Conservation (phyloP, 257 asterid species). For the Paraleonurus japonicus region DNA sequence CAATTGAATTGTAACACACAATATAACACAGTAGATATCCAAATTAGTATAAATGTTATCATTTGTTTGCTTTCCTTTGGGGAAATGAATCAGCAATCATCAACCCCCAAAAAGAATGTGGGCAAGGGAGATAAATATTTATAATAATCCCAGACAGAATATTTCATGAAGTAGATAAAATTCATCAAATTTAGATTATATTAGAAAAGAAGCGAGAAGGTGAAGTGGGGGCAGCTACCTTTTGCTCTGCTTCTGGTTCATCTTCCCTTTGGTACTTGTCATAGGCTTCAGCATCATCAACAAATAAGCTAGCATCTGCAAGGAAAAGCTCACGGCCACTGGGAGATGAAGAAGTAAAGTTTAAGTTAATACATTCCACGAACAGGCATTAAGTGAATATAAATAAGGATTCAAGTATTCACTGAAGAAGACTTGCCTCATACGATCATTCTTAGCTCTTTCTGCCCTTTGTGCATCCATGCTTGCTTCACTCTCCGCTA, state of each 20-base stretch:
- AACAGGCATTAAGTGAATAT: neutral
- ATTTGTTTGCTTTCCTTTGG: neutral
- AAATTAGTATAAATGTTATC: neutral
- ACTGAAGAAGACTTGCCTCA: constrained; percentile 56
- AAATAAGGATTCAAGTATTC: constrained; percentile 1
- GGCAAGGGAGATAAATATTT: neutral
- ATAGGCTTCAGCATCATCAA: constrained; percentile 86
- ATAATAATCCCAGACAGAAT: neutral
- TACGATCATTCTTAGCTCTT: constrained; percentile 95
- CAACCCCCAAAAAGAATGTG: neutral
- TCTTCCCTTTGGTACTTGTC: constrained; percentile 69
- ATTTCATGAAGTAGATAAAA: neutral
- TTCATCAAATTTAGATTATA: constrained; percentile 7
- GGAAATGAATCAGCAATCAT: neutral
- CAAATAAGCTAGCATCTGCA: constrained; percentile 71
- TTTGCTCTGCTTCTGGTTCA: constrained; percentile 36
- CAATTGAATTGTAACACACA: neutral
- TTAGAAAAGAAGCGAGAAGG: constrained; percentile 5
- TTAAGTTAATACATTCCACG: constrained; percentile 13
- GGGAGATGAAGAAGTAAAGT: constrained; percentile 26
- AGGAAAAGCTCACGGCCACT: constrained; percentile 95
- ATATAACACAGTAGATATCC: neutral
- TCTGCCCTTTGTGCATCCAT: constrained; percentile 88
- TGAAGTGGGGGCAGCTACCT: constrained; percentile 36
- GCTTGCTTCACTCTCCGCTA: constrained; percentile 76